Evolutionary conservation across 768 basidiomycete genomes (phyloP), one percentile per base, ranked within the genome.

Genomic region (Podaxis sp.): DNA sequence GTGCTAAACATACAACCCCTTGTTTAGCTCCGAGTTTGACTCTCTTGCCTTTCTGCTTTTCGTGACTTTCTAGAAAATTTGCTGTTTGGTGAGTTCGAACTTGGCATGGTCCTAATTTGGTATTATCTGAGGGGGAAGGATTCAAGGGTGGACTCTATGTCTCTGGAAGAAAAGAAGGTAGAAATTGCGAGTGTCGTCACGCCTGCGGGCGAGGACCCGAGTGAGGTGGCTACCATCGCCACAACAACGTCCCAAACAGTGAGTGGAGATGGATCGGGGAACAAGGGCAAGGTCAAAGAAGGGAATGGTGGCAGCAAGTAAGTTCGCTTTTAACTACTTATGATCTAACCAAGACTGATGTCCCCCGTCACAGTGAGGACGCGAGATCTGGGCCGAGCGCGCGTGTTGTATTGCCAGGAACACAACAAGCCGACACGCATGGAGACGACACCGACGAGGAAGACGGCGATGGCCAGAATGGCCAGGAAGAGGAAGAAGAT

Each of bases 381-480:
- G 39, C 15, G 12, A 38, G 4, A 17, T 65, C 68, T 39, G 65
- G 28, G 7, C 48, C 64, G 44, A 70, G 65, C 12, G 82, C 85
- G 4, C 76, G 84, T 46, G 86, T 87, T 0, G 77, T 82, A 3
- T 68, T 85, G 51, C 82, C 83, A 62, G 73, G 69, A 48, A 68
- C 80, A 44, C 77, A 76, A 60, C 77, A 61, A 19, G 56, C 36
- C 17, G 66, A 57, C n/a, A 39, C 55, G 39, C 65, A 61, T 33
- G 76, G 84, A 59, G 78, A 77, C 0, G 79, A 80, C 19, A 74
- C 76, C 22, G 80, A 82, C 13, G 81, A 83, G 49, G 79, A 81
- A 38, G 82, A 82, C 44, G 80, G 79, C 42, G 75, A 71, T 1
- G 68, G 73, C 6, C 81, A 81, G 36, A 81, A 81, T 4, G 71